phyloP scores from a whole-genome alignment of 2,329 filamentous ascomycete species.

The Mollisia scopiformis region DNA sequence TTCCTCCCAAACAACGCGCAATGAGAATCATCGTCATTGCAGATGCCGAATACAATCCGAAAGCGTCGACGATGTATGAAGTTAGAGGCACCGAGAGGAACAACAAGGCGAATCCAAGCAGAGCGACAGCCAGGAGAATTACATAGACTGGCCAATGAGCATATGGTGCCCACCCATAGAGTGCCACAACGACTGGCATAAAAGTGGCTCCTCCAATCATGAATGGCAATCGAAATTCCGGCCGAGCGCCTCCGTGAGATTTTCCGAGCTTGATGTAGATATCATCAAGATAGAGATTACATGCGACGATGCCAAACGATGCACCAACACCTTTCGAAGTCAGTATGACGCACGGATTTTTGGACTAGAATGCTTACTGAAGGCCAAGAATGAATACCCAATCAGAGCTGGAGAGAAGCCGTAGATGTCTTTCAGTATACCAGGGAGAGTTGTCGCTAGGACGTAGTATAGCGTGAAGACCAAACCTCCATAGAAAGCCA shows the following conservation, averaged over 20 bases:
- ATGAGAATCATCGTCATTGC: slow-evolving; percentile 43
- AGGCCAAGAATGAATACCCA: slow-evolving; percentile 56
- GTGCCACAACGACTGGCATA: slow-evolving; percentile 56
- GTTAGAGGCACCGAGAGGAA: slow-evolving; percentile 47
- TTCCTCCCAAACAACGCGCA: slow-evolving; percentile 41
- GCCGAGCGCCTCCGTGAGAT: slow-evolving; percentile 33
- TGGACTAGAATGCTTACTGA: slow-evolving; percentile 44
- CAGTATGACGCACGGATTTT: slow-evolving; percentile 2
- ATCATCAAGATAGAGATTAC: slow-evolving; percentile 35
- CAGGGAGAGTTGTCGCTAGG: slow-evolving; percentile 47
- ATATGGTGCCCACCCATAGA: slow-evolving; percentile 58
- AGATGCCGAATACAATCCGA: slow-evolving; percentile 38
- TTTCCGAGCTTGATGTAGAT: slow-evolving; percentile 27
- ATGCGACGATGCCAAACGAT: slow-evolving; percentile 45
- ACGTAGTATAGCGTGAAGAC: slow-evolving; percentile 49
- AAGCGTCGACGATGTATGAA: slow-evolving; percentile 57
- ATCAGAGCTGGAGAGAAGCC: slow-evolving; percentile 49
- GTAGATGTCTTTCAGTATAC: slow-evolving; percentile 45
- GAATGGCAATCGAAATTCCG: slow-evolving; percentile 66
- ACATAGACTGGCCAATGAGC: slow-evolving; percentile 53
- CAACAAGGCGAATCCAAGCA: slow-evolving; percentile 53
- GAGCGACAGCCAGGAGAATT: slow-evolving; percentile 48
- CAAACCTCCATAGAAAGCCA: slow-evolving; percentile 47
- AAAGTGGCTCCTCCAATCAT: slow-evolving; percentile 55
- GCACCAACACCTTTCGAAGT: slow-evolving; percentile 28